These are phyloP conservation scores for Cyberlindnera misumaiensis DNA, from an alignment of 805 yeast species.

Conservation along the genomic window DNA sequence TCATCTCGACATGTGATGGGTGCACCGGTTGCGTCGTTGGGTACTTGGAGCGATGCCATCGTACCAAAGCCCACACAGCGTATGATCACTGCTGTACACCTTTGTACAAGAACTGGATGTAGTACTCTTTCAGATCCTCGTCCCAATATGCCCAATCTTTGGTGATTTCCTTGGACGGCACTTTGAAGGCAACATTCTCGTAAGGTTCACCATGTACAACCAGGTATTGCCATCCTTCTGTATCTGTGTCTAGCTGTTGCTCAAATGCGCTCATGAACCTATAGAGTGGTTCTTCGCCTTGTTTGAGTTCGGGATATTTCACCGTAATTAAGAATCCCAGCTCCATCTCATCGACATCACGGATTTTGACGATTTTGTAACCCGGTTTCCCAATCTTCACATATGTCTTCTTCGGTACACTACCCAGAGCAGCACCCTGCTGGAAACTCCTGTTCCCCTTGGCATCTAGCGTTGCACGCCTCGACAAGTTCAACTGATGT, in stretches of 20 bases:
- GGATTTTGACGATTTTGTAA: constrained; percentile 58
- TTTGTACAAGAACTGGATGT: constrained; percentile 60
- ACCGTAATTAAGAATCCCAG: constrained; percentile 65
- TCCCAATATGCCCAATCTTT: constrained; percentile 69
- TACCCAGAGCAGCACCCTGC: constrained; percentile 19
- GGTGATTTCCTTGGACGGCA: constrained; percentile 52
- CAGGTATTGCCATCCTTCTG: constrained; percentile 53
- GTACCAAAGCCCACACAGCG: too few relatives aligned
- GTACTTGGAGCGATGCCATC: too few relatives aligned
- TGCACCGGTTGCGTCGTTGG: too few relatives aligned
- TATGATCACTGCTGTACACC: too few relatives aligned
- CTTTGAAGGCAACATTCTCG: constrained; percentile 68
- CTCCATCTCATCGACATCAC: constrained; percentile 49
- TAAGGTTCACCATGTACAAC: constrained; percentile 88
- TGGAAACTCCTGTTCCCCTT: constrained; percentile 1
- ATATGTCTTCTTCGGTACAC: constrained; percentile 10
- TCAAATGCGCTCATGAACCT: constrained; percentile 78
- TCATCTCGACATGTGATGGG: too few relatives aligned
- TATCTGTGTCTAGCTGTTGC: constrained; percentile 39
- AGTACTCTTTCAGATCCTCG: constrained; percentile 56
- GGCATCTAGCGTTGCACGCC: constrained; percentile 40
- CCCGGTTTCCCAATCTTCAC: constrained; percentile 63
- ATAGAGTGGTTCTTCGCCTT: constrained; percentile 50
- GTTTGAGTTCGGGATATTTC: constrained; percentile 42
- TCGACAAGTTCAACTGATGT: constrained; percentile 68